Evolutionary conservation across 305 asterid species (phyloP), one percentile per base, ranked within the genome.

Genomic region (Salvia sclarea): DNA sequence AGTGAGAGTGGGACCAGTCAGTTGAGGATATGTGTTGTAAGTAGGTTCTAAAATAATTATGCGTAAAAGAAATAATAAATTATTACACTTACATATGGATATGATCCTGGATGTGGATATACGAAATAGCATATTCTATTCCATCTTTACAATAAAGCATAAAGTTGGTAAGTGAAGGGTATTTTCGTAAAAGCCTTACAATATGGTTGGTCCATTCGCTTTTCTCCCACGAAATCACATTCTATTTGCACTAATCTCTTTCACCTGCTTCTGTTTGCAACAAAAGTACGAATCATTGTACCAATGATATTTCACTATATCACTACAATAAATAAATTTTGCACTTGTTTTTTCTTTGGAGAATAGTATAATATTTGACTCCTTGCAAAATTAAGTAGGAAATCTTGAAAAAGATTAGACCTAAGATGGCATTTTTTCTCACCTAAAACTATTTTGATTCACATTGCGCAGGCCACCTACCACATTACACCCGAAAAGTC

Each of bases 91-190:
- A n/a, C 4, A 4, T 25, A 25, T 25, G 5, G 5, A 35, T 1
- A 9, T 37, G 43, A 13, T 37, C 43, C 43, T 37, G 40, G 8
- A 35, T 35, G 10, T 13, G 67, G n/a, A 61, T 61, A 61, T 61
- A 43, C 33, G 71, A 64, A 64, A 45, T 22, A 43, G 71, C 71
- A 72, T 64, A 64, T 64, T 63, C 43, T 21, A 18, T 16, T 20
- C 20, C 63, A 13, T 21, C 45, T 48, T 13, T 70, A 37, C n/a
- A 1, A 40, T 22, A 49, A 2, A 35, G 68, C 14, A 11, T n/a
- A 65, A 49, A 54, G 66, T 69, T n/a, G 66, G n/a, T 40, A 22
- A 53, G 11, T n/a, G 5, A 53, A 25, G 35, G 60, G 43, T 37
- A 37, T 37, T 37, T 37, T 13, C 7, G 43, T 12, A 37, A 37